Evolutionary conservation across 1,139 yeast species (phyloP), one percentile per base, ranked within the genome.

Genomic region (Candida tunisiensis): DNA sequence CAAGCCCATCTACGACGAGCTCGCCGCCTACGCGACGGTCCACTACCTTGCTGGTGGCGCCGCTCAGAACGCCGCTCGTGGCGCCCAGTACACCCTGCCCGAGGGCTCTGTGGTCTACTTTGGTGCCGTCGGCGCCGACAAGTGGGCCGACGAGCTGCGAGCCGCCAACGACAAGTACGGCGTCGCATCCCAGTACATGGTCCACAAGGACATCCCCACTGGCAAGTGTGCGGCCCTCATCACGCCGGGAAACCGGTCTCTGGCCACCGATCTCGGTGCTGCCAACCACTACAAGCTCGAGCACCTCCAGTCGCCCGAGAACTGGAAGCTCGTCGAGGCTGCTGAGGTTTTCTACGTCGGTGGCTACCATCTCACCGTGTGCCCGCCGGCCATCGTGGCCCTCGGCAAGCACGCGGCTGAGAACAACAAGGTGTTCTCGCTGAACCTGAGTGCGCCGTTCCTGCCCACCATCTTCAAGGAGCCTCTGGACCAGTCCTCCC

Each of bases 201-300:
- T 79, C 43, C 80, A 75, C 51, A 65, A 65, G 27, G 68, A 63
- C 30, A 55, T 68, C 40, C 80, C 85, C 40, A 91, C 99, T 33
- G 99, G 99, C 46, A 88, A 85, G 56, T 88, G 99, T 63, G 99
- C 96, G 35, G 98, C 94, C 38, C 65, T 91, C 49, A 78, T 88
- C 52, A 74, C 74, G 34, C 93, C 91, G 34, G 69, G 66, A 46
- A 63, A 83, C 68, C 74, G 99, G 58, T 88, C 96, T 18, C 64
- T 88, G 50, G 95, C 71, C 38, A 88, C 99, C 29, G 96, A 91
- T 51, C 69, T 88, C 46, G 95, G 80, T 45, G 99, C 99, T 42
- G 98, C 98, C 42, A 88, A 88, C 65, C 93, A 82, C 57, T 91
- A 85, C 72, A 78, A 75, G 51, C 74, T 88, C 29, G 70, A 69